phyloP scores from a whole-genome alignment of 805 yeast species.

The Sugiyamaella americana region DNA sequence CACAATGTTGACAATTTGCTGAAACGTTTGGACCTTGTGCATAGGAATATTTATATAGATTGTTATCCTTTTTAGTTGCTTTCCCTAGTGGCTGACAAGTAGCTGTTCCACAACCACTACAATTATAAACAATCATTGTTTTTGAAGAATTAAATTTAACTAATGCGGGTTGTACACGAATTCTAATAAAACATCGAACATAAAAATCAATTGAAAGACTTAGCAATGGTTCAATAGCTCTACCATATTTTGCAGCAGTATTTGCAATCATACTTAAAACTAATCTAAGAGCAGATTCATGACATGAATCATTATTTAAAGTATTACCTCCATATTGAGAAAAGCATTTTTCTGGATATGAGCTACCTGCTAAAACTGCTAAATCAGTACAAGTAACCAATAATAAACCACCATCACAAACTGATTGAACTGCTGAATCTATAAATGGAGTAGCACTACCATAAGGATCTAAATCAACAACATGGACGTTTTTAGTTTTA shows the following conservation, averaged over 20 bases:
- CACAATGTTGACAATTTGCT: slow-evolving; percentile 63
- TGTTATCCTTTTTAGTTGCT: slow-evolving; percentile 24
- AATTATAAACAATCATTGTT: slow-evolving; percentile 72
- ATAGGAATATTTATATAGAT: slow-evolving; percentile 37
- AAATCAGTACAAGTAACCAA: slow-evolving; percentile 94
- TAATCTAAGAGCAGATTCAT: slow-evolving; percentile 86
- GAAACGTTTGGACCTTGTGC: slow-evolving; percentile 56
- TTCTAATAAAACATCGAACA: slow-evolving; percentile 76
- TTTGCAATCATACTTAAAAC: slow-evolving; percentile 69
- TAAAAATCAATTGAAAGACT: slow-evolving; percentile 88
- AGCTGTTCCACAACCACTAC: slow-evolving; percentile 80
- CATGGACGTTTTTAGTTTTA: slow-evolving; percentile 45
- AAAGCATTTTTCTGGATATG: slow-evolving; percentile 95
- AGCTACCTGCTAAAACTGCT: slow-evolving; percentile 91
- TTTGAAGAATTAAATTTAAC: slow-evolving; percentile 76
- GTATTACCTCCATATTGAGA: slow-evolving; percentile 92
- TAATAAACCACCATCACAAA: slow-evolving; percentile 79
- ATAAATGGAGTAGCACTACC: slow-evolving; percentile 96
- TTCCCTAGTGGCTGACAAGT: slow-evolving; percentile 73
- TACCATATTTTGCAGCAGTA: slow-evolving; percentile 86
- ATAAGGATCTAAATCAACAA: slow-evolving; percentile 92
- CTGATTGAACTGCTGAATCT: slow-evolving; percentile 80
- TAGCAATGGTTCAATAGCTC: slow-evolving; percentile 78
- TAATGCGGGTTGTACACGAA: slow-evolving; percentile 67
- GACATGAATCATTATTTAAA: slow-evolving; percentile 78